A percentile compares a stretch with the other conserved stretches of the same genome.
Conservation (phyloP, 208 protist species). For the Acanthamoeba castellanii region DNA sequence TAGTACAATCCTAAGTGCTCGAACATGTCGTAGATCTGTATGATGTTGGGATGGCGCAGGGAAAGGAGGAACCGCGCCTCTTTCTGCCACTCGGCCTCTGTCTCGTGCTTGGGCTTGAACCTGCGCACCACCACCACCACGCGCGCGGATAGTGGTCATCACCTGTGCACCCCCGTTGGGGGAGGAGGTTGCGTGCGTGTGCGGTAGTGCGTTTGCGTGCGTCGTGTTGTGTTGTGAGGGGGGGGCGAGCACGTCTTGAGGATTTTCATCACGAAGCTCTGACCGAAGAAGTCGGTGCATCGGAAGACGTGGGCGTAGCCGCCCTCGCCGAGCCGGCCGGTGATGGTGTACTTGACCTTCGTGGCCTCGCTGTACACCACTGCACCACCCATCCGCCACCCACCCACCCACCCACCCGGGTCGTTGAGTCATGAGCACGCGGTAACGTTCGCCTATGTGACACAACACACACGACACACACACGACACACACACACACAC, state of each 20-base stretch:
- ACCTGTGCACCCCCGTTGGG: too few species aligned
- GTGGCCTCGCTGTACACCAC: conserved; percentile 26
- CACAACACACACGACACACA: background rate
- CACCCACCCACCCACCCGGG: background rate
- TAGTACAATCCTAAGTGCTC: conserved; percentile 12
- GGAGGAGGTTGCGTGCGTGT: too few species aligned
- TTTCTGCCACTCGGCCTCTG: conserved; percentile 50
- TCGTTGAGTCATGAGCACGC: background rate
- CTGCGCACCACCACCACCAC: background rate
- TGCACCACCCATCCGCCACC: background rate
- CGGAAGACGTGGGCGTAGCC: conserved; percentile 4
- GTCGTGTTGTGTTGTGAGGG: background rate
- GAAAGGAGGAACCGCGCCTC: conserved; percentile 24
- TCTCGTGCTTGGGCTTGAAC: conserved; percentile 59
- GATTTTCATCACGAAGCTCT: conserved; percentile 44
- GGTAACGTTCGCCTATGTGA: background rate
- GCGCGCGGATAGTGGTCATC: background rate
- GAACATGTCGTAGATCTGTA: conserved; percentile 49
- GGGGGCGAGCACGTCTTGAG: background rate
- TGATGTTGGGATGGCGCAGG: conserved; percentile 4
- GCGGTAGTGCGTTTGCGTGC: too few species aligned
- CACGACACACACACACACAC: too few species aligned
- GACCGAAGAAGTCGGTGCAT: conserved; percentile 26
- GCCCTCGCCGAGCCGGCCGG: background rate
- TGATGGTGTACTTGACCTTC: conserved; percentile 21